phyloP scores from a whole-genome alignment of 331 rosid species.

The Ulmus americana region DNA sequence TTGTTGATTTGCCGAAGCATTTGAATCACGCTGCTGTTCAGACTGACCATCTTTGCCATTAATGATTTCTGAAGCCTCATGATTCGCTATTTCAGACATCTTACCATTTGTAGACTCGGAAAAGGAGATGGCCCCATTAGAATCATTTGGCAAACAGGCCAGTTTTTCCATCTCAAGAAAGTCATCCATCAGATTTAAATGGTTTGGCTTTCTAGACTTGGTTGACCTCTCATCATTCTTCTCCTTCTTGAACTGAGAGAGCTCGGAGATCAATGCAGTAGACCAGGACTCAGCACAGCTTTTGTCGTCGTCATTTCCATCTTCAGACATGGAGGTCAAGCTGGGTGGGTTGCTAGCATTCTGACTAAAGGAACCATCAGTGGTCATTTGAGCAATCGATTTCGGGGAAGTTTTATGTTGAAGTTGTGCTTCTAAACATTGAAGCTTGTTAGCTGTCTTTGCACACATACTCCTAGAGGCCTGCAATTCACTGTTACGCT shows the following conservation, averaged over 20 bases:
- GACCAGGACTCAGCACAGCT: constrained; percentile 81
- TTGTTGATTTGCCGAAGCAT: constrained; percentile 31
- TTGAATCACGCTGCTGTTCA: constrained; percentile 32
- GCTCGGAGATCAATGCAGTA: constrained; percentile 50
- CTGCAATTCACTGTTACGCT: constrained; percentile 89
- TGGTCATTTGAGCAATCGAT: constrained; percentile 47
- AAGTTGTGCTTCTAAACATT: constrained; percentile 62
- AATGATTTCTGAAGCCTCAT: constrained; percentile 32
- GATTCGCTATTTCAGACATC: constrained; percentile 33
- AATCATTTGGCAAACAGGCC: constrained; percentile 67
- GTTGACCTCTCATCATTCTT: constrained; percentile 47
- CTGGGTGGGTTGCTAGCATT: constrained; percentile 82
- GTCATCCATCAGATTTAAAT: constrained; percentile 93
- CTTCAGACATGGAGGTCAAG: constrained; percentile 76
- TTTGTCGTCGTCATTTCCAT: constrained; percentile 71
- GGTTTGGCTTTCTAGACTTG: constrained; percentile 55
- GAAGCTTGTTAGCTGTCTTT: constrained; percentile 74
- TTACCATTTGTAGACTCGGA: constrained; percentile 32
- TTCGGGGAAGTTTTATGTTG: constrained; percentile 70
- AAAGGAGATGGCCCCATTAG: constrained; percentile 39
- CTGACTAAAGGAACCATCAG: constrained; percentile 61
- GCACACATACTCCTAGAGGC: constrained; percentile 86
- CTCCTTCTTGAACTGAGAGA: constrained; percentile 51
- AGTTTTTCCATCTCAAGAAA: constrained; percentile 95
- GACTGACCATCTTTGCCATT: constrained; percentile 30